Percentiles rank a stretch among this genome's conserved stretches.
phyloP scores from a whole-genome alignment of 2,329 filamentous ascomycete species.

The Pseudogymnoascus sp. region DNA sequence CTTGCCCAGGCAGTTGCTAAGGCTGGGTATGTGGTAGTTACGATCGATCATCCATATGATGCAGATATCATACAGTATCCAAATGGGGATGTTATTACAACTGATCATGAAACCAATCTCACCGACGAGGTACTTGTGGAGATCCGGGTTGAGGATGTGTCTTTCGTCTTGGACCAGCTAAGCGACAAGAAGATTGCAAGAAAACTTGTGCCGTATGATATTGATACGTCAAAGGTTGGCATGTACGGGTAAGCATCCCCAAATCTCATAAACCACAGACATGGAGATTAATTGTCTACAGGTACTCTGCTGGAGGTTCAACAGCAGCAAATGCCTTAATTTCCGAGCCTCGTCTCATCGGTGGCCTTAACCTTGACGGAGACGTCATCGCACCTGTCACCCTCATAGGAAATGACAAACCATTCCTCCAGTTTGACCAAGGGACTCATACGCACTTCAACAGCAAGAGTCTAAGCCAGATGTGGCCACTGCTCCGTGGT shows the following conservation, averaged over 20 bases:
- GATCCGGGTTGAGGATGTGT: constrained; percentile 21
- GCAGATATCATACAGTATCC: constrained; percentile 34
- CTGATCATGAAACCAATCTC: constrained; percentile 15
- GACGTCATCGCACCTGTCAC: constrained; percentile 18
- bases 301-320: constrained; percentile 23
- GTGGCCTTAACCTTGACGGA: constrained; percentile 32
- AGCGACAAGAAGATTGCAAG: constrained; percentile 4
- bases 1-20: constrained; percentile 34
- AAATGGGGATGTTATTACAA: constrained; percentile 24
- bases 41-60: constrained; percentile 38
- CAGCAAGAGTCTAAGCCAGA: constrained; percentile 19
- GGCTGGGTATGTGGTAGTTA: constrained; percentile 33
- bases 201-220: not conserved
- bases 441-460: not conserved
- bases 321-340: constrained; percentile 26
- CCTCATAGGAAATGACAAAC: not conserved
- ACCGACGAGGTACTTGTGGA: constrained; percentile 14
- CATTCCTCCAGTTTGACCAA: not conserved
- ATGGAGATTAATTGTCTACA: constrained; percentile 10
- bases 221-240: not conserved
- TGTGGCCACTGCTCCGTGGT: constrained; percentile 20
- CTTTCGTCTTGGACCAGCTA: constrained; percentile 24
- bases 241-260: not conserved
- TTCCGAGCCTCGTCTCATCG: constrained; percentile 24
- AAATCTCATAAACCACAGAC: not conserved